Conservation (phyloP, 1,139 yeast species). For the Protomyces macrosporus region DNA sequence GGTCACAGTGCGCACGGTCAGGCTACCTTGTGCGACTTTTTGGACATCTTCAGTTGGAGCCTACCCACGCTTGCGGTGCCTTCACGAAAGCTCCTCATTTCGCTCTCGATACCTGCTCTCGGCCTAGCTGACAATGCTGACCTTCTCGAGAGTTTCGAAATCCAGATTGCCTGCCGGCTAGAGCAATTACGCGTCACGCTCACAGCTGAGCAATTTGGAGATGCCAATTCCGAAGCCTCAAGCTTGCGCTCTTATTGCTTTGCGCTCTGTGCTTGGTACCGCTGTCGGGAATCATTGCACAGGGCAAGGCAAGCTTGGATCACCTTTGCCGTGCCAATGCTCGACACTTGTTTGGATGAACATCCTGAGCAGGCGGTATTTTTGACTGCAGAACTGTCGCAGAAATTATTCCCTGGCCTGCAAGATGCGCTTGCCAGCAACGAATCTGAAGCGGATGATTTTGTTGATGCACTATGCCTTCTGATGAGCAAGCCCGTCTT, state of each 20-base stretch:
- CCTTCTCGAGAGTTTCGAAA: not conserved
- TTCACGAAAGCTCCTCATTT: not conserved
- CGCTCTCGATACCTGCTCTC: not conserved
- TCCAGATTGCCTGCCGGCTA: not conserved
- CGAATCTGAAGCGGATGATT: not conserved
- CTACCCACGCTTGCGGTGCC: not conserved
- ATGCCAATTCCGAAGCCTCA: not conserved
- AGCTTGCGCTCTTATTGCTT: too few species aligned
- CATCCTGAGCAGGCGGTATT: not conserved
- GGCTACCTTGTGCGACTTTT: not conserved
- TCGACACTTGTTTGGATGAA: not conserved
- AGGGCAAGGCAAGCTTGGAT: not conserved
- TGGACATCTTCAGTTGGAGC: not conserved
- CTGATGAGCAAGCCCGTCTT: not conserved
- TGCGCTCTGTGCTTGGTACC: too few species aligned
- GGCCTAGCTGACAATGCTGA: not conserved
- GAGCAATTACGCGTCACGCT: not conserved
- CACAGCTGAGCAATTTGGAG: not conserved
- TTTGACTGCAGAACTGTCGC: not conserved
- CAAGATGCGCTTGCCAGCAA: not conserved
- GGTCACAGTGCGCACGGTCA: not conserved
- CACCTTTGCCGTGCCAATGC: not conserved
- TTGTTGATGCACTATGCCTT: not conserved
- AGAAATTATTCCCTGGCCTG: not conserved
- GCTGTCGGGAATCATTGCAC: too few species aligned